A percentile compares a stretch with the other conserved stretches of the same genome.
Conservation (phyloP, 352 stramenopile species). For the Phytophthora podocarpi region DNA sequence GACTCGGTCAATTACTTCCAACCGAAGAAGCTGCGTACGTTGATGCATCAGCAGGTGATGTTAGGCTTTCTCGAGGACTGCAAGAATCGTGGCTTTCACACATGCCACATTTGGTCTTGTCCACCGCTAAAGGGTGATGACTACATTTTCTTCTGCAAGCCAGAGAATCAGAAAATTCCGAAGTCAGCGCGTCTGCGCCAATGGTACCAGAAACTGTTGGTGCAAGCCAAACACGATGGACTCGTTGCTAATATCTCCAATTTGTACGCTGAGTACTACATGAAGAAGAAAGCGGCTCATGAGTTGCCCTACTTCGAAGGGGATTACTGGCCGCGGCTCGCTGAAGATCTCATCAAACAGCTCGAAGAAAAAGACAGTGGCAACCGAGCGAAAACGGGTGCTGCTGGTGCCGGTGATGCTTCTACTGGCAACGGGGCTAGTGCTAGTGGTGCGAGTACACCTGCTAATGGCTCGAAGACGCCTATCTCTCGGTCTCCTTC, state of each 20-base stretch:
- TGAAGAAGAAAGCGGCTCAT: constrained; percentile 87
- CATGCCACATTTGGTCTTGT: constrained; percentile 91
- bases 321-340: constrained; percentile 98
- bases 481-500: constrained; percentile 56
- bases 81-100: constrained; percentile 88
- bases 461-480: constrained; percentile 39
- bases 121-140: constrained; percentile 87
- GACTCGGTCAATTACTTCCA: constrained; percentile 92
- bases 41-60: constrained; percentile 92
- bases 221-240: constrained; percentile 82
- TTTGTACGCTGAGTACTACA: constrained; percentile 87
- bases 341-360: constrained; percentile 99
- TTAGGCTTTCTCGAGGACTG: constrained; percentile 87
- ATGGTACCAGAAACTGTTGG: constrained; percentile 88
- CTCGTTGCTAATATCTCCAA: constrained; percentile 85
- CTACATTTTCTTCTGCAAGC: constrained; percentile 93
- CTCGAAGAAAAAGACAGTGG: constrained; percentile 92
- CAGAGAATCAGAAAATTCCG: constrained; percentile 90
- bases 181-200: constrained; percentile 85
- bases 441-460: constrained; percentile 10
- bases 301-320: constrained; percentile 99
- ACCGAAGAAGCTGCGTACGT: constrained; percentile 85
- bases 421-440: constrained; percentile 1
- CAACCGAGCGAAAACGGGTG: constrained; percentile 34
- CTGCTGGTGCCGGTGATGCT: constrained; percentile 15